Evolutionary conservation across 2,329 filamentous ascomycete species (phyloP).

Genomic region (Alternaria sp.): DNA sequence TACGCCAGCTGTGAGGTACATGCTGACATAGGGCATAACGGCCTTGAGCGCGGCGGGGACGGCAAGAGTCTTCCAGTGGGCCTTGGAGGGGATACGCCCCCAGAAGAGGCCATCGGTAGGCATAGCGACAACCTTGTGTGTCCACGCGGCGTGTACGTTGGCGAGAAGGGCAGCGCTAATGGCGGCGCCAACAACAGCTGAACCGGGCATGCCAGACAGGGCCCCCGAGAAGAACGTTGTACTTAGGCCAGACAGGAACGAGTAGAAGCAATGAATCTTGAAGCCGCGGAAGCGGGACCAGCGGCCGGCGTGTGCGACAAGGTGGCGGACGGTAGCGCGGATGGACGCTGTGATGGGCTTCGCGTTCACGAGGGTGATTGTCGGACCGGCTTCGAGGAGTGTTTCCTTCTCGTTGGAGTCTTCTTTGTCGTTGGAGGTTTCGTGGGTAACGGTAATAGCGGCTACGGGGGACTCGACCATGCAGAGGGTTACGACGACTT

Average conservation of each 20-base stretch:
- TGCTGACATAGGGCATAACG: slow-evolving; percentile 63
- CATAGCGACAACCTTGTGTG: slow-evolving; percentile 82
- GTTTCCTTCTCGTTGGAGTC: slow-evolving; percentile 37
- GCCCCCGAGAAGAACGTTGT: slow-evolving; percentile 56
- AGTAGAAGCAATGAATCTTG: slow-evolving; percentile 54
- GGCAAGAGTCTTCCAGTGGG: slow-evolving; percentile 72
- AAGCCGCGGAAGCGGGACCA: slow-evolving; percentile 75
- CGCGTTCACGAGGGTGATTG: slow-evolving; percentile 56
- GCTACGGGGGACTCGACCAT: slow-evolving; percentile 69
- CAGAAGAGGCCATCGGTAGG: slow-evolving; percentile 68
- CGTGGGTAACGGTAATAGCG: slow-evolving; percentile 57
- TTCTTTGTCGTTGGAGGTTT: slow-evolving; percentile 57
- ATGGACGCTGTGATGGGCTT: slow-evolving; percentile 70
- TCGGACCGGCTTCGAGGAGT: slow-evolving; percentile 51
- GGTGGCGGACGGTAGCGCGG: slow-evolving; percentile 65
- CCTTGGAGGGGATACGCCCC: slow-evolving; percentile 72
- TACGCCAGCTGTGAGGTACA: slow-evolving; percentile 59
- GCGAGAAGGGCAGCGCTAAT: slow-evolving; percentile 68
- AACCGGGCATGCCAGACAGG: slow-evolving; percentile 54
- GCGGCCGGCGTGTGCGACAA: slow-evolving; percentile 71
- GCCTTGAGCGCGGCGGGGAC: slow-evolving; percentile 72
- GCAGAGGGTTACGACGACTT: slow-evolving; percentile 68
- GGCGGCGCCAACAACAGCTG: slow-evolving; percentile 62
- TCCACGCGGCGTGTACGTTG: slow-evolving; percentile 79
- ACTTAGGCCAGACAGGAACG: slow-evolving; percentile 47